These are phyloP conservation scores for Zopfia rhizophila DNA, from an alignment of 2,329 filamentous ascomycete species.

Conservation along the genomic window DNA sequence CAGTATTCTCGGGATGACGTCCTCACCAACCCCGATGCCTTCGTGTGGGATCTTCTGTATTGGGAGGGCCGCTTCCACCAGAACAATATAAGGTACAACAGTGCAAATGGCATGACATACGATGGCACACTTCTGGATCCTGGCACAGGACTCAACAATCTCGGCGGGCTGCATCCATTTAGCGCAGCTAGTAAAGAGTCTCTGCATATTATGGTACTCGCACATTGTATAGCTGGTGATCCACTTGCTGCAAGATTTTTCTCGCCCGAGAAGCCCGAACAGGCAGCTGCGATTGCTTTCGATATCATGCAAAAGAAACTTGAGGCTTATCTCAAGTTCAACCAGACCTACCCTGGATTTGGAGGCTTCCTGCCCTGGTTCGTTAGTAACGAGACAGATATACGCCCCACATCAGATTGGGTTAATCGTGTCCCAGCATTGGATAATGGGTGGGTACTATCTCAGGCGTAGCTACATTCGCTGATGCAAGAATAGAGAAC, in stretches of 20 bases:
- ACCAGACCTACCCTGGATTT: slow-evolving; percentile 10
- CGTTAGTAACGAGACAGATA: slow-evolving; percentile 10
- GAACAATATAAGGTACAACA: slow-evolving; percentile 55
- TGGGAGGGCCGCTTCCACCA: slow-evolving; percentile 60
- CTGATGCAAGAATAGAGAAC: slow-evolving; percentile 4
- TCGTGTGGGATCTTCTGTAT: slow-evolving; percentile 53
- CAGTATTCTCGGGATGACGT: slow-evolving; percentile 36
- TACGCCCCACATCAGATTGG: slow-evolving; percentile 4
- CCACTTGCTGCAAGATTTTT: slow-evolving; percentile 54
- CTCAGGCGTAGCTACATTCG: not conserved
- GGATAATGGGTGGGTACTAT: slow-evolving; percentile 7
- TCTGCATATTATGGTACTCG: slow-evolving; percentile 58
- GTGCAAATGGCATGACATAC: slow-evolving; percentile 56
- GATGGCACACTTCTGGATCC: slow-evolving; percentile 54
- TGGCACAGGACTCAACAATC: slow-evolving; percentile 47
- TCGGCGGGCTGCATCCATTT: slow-evolving; percentile 20
- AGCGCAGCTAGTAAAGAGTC: slow-evolving; percentile 23
- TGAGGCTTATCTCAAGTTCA: slow-evolving; percentile 9
- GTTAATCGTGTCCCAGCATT: slow-evolving; percentile 6
- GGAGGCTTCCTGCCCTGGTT: slow-evolving; percentile 14
- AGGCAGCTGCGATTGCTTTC: slow-evolving; percentile 46
- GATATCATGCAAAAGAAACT: slow-evolving; percentile 24
- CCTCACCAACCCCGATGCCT: slow-evolving; percentile 41
- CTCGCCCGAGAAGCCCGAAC: slow-evolving; percentile 43
- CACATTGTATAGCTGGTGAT: slow-evolving; percentile 53